A percentile compares a stretch with the other conserved stretches of the same genome.
These are phyloP conservation scores for Cymbopogon flexuosus DNA, from an alignment of 202 grass and related monocot species.

Conservation along the genomic window DNA sequence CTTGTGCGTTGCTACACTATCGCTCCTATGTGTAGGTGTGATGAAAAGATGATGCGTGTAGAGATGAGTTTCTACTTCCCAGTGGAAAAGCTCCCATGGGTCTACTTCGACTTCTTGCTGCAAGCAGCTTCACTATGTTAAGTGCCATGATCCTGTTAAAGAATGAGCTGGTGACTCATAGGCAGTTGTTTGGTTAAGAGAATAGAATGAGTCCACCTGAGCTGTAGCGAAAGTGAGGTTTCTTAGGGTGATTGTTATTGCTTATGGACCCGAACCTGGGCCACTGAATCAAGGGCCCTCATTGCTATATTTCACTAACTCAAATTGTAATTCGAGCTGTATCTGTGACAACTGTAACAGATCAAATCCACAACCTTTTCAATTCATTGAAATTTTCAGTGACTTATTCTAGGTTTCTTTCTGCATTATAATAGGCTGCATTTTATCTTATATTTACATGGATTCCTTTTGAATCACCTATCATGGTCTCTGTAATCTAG, in stretches of 20 bases:
- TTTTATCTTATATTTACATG: neutral
- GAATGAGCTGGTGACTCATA: no score
- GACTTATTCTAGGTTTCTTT: neutral
- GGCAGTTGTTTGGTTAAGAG: no score
- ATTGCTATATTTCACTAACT: neutral
- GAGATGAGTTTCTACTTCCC: neutral
- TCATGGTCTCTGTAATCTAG: neutral
- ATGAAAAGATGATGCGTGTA: neutral
- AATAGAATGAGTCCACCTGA: no score
- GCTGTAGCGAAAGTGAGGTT: no score
- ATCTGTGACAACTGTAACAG: neutral
- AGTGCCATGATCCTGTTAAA: neutral
- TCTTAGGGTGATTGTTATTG: no score
- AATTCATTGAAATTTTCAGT: neutral
- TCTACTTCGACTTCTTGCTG: neutral
- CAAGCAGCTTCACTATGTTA: neutral
- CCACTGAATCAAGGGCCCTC: neutral
- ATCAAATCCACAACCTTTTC: neutral
- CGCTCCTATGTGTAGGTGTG: neutral
- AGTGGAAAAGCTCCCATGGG: neutral
- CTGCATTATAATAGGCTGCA: neutral
- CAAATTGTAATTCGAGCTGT: neutral
- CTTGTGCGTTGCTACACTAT: neutral
- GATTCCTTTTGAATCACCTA: conserved; percentile 6
- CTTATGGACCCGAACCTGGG: no score